Conservation (phyloP, 2,329 filamentous ascomycete species). For the Alternaria tenuissima region DNA sequence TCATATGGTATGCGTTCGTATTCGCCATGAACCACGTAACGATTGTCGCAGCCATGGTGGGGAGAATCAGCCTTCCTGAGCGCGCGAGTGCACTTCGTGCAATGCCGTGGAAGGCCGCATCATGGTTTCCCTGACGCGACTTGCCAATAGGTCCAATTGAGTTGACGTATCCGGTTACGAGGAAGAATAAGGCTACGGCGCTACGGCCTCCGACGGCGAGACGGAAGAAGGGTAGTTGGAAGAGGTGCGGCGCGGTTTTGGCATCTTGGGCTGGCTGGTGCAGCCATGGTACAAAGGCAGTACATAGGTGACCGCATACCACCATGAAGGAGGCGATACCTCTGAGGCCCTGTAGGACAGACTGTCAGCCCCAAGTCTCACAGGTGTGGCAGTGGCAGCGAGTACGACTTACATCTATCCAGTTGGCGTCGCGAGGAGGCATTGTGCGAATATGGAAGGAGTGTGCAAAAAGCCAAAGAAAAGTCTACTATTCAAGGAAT, state of each 20-base stretch:
- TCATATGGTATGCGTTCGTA: slow-evolving; percentile 65
- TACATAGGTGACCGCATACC: slow-evolving; percentile 54
- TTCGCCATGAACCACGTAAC: slow-evolving; percentile 65
- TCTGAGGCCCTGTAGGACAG: slow-evolving; percentile 49
- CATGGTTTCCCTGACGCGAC: slow-evolving; percentile 62
- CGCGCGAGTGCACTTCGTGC: slow-evolving; percentile 67
- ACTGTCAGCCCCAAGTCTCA: slow-evolving; percentile 33
- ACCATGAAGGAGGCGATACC: slow-evolving; percentile 55
- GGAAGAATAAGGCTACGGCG: slow-evolving; percentile 51
- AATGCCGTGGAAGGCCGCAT: slow-evolving; percentile 63
- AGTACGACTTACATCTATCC: slow-evolving; percentile 47
- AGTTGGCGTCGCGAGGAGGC: slow-evolving; percentile 51
- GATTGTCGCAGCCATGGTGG: slow-evolving; percentile 63
- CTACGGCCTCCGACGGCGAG: slow-evolving; percentile 62
- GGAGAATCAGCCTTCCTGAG: slow-evolving; percentile 66
- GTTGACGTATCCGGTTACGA: slow-evolving; percentile 72
- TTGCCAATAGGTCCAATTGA: slow-evolving; percentile 67
- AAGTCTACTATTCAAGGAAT: slow-evolving; percentile 19
- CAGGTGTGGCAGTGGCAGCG: slow-evolving; percentile 8
- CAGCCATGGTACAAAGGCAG: slow-evolving; percentile 52
- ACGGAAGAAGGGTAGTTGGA: slow-evolving; percentile 68
- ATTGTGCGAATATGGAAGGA: slow-evolving; percentile 26
- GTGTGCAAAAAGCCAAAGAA: slow-evolving; percentile 16
- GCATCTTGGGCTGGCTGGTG: slow-evolving; percentile 53
- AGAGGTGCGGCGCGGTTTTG: slow-evolving; percentile 57